A percentile compares a stretch with the other conserved stretches of the same genome.
Evolutionary conservation across 2,329 filamentous ascomycete species (phyloP).

Genomic region (Apiospora arundinis): DNA sequence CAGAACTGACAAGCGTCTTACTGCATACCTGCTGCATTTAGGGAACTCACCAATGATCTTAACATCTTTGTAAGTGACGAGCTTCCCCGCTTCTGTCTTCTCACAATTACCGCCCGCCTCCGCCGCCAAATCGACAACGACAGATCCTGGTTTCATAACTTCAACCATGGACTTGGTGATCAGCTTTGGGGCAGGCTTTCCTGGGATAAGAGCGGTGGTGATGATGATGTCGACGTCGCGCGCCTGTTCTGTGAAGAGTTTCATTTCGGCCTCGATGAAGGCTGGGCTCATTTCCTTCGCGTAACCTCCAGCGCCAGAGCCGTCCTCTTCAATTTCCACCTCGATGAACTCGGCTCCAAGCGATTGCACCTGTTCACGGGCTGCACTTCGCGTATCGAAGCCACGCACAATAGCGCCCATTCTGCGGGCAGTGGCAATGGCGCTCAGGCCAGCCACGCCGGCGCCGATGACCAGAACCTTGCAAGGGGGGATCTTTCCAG

Average conservation of each 20-base stretch:
- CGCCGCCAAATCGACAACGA: constrained; percentile 86
- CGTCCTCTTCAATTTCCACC: constrained; percentile 84
- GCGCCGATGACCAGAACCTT: constrained; percentile 92
- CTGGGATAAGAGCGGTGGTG: constrained; percentile 90
- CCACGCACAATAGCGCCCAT: constrained; percentile 90
- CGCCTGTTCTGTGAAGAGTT: constrained; percentile 86
- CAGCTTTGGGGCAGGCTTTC: constrained; percentile 80
- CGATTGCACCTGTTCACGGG: constrained; percentile 87
- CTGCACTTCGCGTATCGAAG: constrained; percentile 89
- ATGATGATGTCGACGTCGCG: constrained; percentile 91
- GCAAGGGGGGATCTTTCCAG: constrained; percentile 87
- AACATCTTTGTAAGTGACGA: constrained; percentile 76
- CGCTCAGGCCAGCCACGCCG: constrained; percentile 86
- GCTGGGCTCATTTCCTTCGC: constrained; percentile 95
- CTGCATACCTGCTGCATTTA: neutral
- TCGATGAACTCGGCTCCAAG: constrained; percentile 90
- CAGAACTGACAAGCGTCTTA: constrained; percentile 27
- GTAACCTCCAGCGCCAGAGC: constrained; percentile 83
- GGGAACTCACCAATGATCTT: constrained; percentile 75
- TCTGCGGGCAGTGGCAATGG: constrained; percentile 83
- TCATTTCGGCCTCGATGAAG: constrained; percentile 93
- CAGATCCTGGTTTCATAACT: constrained; percentile 88
- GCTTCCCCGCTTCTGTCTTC: constrained; percentile 75
- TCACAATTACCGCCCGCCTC: constrained; percentile 91
- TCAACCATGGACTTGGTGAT: constrained; percentile 82